Base-by-base conservation (phyloP, 1,139 yeast genomes). In the Debaryomyces coudertii region DNA sequence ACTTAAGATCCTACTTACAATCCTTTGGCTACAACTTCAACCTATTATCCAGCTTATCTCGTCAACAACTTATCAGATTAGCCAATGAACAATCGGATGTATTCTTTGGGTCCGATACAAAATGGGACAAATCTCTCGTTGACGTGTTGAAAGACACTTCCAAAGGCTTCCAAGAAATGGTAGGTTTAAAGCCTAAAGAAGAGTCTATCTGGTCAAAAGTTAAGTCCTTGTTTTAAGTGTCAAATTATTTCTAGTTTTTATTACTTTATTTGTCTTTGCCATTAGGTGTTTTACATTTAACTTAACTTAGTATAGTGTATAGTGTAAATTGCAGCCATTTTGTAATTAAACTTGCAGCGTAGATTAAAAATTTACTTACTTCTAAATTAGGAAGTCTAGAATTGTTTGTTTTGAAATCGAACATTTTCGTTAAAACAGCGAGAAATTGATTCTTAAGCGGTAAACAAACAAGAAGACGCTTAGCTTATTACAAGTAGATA, bases 1-100 rank as follows among this genome's bases (percentile, higher is more conserved):
- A 84, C 52, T 65, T 84, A 53, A 73, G 66, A 54, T 69, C 72
- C 25, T 84, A 82, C 61, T 63, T 84, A 45, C 66, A 70, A 36
- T 69, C 78, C 7, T 82, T 75, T 58, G 87, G 87, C 6, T 65
- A 74, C 45, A 64, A 68, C 36, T 53, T 65, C 42, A 62, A 47
- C 15, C 58, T 61, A 55, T 57, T 74, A 31, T 62, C 65, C 23
- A 62, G 62, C n/a, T 60, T 69, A 47, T 66, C 66, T 45, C 75
- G 73, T 51, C 72, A 74, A 36, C 77, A 81, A 44, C 66, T 83
- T 53, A 58, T 78, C 20, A 61, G 67, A 11, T 56, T 69, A 50
- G 85, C 85, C 16, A 71, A 73, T 49, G 66, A 68, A 44, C 79
- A 79, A 57, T 69, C 79, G 22, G 52, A 50, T 36, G 42, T 66